Percentiles rank a stretch among this genome's conserved stretches.
Conservation (phyloP, 108 stramenopile species). For the Pinguiococcus pyrenoidosus region DNA sequence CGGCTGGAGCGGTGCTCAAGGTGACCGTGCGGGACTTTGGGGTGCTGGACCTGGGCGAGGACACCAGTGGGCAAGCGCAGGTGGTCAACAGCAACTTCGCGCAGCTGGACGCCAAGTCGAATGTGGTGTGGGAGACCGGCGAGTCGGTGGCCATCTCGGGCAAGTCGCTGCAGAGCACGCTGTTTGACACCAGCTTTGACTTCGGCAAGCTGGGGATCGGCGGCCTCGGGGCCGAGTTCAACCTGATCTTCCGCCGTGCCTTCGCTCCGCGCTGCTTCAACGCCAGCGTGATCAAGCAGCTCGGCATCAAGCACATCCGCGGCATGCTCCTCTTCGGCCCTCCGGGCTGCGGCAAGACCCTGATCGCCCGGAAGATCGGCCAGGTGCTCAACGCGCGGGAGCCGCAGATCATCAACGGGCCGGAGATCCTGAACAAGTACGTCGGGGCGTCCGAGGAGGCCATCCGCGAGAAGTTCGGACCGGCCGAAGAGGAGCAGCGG, state of each 20-base stretch:
- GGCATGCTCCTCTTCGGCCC: slow-evolving; percentile 94
- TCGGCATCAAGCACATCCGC: slow-evolving; percentile 94
- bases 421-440: slow-evolving; percentile 91
- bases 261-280: slow-evolving; percentile 93
- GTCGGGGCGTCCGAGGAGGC: slow-evolving; percentile 93
- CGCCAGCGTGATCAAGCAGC: slow-evolving; percentile 71
- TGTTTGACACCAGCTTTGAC: slow-evolving; percentile 84
- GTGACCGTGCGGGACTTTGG: too few relatives aligned
- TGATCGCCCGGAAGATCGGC: slow-evolving; percentile 95
- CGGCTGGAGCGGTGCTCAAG: too few relatives aligned
- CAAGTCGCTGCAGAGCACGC: slow-evolving; percentile 3
- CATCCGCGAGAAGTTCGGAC: slow-evolving; percentile 86
- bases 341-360: slow-evolving; percentile 93
- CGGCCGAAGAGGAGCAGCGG: slow-evolving; percentile 51
- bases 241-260: slow-evolving; percentile 91
- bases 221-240: slow-evolving; percentile 87
- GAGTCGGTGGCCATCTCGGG: neutral
- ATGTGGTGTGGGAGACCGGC: too few relatives aligned
- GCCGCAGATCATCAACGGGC: slow-evolving; percentile 98
- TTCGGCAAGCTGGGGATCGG: slow-evolving; percentile 96
- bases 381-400: slow-evolving; percentile 72
- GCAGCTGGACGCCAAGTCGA: too few relatives aligned
- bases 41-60: too few relatives aligned
- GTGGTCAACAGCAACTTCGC: too few relatives aligned
- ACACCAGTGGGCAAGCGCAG: too few relatives aligned